Base-by-base conservation (phyloP, 2,329 filamentous ascomycete species). In the Diaporthe eres region DNA sequence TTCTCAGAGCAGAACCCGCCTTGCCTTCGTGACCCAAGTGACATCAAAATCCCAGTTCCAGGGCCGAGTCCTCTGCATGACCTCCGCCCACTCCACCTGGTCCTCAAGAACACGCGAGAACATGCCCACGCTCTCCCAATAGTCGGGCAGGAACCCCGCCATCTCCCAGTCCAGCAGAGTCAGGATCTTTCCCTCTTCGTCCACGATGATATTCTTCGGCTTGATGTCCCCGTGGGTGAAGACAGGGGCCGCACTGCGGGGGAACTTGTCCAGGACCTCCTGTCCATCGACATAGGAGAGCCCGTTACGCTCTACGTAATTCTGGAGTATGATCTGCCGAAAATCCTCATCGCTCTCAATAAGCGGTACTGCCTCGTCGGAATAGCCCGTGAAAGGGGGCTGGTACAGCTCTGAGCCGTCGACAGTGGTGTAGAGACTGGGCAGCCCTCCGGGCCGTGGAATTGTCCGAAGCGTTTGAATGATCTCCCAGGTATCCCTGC, bases 121-220 rank as follows among this genome's bases (percentile, higher is more conserved):
- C 53, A 57, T 57, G 28, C 28, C 25, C 15, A 57, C 53, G 3
- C 53, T 57, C 13, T 57, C 25, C 28, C 53, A 57, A 19, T 57
- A 57, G 15, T 57, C 53, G 5, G 28, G 13, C 15, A 31, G 10
- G 13, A 57, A 31, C 13, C 53, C 53, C 13, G 53, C 28, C 53
- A 57, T 57, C 53, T 57, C 25, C 53, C 25, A 57, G 7, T 57
- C 53, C 10, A 57, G 28, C 28, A 57, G 53, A 4, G 25, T 10
- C 1, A 19, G 7, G 10, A 57, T 34, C 28, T 10, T 31, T 9
- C 53, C 53, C 25, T 57, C 53, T 7, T 57, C 53, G 8, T 53
- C 53, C 28, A 57, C 28, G 53, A 57, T 57, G 53, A 34, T 57
- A 19, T 57, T 31, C 53, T 57, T 57, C 53, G 53, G 53, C 28